A percentile compares a stretch with the other conserved stretches of the same genome.
phyloP scores from a whole-genome alignment of 179 eudicot species.

The Silene noctiflora region DNA sequence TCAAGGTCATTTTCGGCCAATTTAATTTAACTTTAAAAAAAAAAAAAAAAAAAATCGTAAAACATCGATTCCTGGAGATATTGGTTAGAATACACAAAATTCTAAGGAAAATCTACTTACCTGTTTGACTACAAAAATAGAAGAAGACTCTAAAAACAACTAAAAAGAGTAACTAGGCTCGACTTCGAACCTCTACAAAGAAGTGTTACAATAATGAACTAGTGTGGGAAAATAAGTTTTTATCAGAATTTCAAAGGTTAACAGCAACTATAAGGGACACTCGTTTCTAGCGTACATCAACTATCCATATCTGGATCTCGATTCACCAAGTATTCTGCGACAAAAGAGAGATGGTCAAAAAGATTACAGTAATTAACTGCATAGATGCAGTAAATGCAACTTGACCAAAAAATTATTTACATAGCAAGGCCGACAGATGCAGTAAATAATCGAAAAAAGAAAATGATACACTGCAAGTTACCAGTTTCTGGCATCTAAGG shows the following conservation, averaged over 20 bases:
- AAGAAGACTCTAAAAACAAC: slow-evolving; percentile 8
- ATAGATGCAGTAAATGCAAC: background rate
- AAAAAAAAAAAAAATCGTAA: background rate
- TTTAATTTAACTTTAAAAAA: slow-evolving; percentile 16
- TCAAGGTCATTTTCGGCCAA: slow-evolving; percentile 9
- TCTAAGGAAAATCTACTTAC: slow-evolving; percentile 23
- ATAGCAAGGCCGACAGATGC: background rate
- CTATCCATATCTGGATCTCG: slow-evolving; percentile 26
- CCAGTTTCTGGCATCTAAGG: background rate
- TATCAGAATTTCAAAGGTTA: slow-evolving; percentile 26
- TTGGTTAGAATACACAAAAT: slow-evolving; percentile 20
- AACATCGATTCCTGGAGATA: slow-evolving; percentile 5
- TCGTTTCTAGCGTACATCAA: slow-evolving; percentile 27
- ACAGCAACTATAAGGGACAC: slow-evolving; percentile 25
- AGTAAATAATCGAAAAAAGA: background rate
- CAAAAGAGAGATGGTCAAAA: background rate
- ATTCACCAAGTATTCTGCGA: slow-evolving; percentile 5
- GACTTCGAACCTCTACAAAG: slow-evolving; percentile 19
- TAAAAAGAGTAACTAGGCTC: slow-evolving; percentile 21
- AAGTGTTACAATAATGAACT: slow-evolving; percentile 21
- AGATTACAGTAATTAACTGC: background rate
- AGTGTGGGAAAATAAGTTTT: slow-evolving; percentile 27
- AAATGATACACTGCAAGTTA: background rate
- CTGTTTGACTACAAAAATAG: slow-evolving; percentile 17
- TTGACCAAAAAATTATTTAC: background rate